Evolutionary conservation across 345 rosid species (phyloP).

Genomic region (Carallia pectinifolia): DNA sequence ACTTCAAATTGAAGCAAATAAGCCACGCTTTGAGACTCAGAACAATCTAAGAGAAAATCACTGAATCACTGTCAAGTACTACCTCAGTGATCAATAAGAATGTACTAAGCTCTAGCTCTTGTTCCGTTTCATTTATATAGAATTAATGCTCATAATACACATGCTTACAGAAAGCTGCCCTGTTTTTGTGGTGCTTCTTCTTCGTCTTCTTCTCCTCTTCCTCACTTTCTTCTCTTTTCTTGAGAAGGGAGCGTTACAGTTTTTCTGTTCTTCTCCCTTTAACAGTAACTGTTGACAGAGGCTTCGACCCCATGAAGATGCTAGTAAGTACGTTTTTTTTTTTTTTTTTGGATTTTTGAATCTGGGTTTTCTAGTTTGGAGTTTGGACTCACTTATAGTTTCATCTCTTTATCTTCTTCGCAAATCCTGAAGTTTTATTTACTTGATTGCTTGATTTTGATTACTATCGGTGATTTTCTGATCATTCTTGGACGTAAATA

Average conservation of each 20-base stretch:
- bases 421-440: conserved; percentile 25
- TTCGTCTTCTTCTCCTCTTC: conserved; percentile 1
- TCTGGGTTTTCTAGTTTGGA: conserved; percentile 18
- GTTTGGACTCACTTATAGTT: conserved; percentile 1
- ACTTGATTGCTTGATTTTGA: conserved; percentile 17
- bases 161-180: conserved; percentile 39
- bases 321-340: conserved; percentile 96
- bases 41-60: too few species aligned
- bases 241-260: conserved; percentile 2
- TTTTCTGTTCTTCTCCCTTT: conserved; percentile 10
- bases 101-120: background rate
- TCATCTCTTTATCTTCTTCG: background rate
- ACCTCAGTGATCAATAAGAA: too few species aligned
- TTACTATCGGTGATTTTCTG: conserved; percentile 15
- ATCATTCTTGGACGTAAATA: background rate
- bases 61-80: too few species aligned
- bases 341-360: conserved; percentile 4
- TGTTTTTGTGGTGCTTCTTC: conserved; percentile 37
- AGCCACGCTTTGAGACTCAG: too few species aligned
- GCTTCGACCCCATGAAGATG: conserved; percentile 72
- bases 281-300: conserved; percentile 22
- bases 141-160: conserved; percentile 56
- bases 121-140: conserved; percentile 44
- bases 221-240: conserved; percentile 11
- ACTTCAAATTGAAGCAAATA: too few species aligned